phyloP scores from a whole-genome alignment of 1,139 yeast genomes.

The Pichia sp. region DNA sequence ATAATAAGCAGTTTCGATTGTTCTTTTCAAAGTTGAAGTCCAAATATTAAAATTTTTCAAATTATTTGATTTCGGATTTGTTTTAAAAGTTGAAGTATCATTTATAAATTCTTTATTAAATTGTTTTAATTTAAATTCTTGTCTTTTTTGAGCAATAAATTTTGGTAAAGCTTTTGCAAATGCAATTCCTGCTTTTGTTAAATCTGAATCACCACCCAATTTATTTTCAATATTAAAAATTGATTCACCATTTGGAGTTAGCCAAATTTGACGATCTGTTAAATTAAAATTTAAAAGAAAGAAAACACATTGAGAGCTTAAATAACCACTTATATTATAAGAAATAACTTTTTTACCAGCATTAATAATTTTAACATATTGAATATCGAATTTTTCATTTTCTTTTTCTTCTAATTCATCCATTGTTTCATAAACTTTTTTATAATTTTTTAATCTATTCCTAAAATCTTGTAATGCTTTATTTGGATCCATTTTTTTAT shows the following conservation, averaged over 20 bases:
- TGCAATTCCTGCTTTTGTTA: conserved; percentile 26
- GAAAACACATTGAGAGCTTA: conserved; percentile 32
- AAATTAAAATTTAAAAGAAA: conserved; percentile 31
- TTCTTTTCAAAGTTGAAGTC: conserved; percentile 30
- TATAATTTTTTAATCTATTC: conserved; percentile 35
- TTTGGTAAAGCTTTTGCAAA: conserved; percentile 31
- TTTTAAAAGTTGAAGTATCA: conserved; percentile 21
- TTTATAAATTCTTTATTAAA: conserved; percentile 28
- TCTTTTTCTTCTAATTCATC: conserved; percentile 30
- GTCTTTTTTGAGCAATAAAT: conserved; percentile 29
- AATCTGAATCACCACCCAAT: conserved; percentile 31
- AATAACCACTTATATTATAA: conserved; percentile 31
- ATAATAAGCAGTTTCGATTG: conserved; percentile 28
- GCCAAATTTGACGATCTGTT: conserved; percentile 32
- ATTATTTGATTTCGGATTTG: conserved; percentile 10
- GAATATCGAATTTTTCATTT: conserved; percentile 29
- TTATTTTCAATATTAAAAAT: conserved; percentile 22
- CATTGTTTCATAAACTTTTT: conserved; percentile 48
- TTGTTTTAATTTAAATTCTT: conserved; percentile 30
- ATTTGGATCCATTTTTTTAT: conserved; percentile 76
- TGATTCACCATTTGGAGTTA: conserved; percentile 31
- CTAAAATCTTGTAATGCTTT: conserved; percentile 77
- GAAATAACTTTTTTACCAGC: conserved; percentile 32
- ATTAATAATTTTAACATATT: conserved; percentile 31
- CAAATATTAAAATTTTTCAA: conserved; percentile 28